These are phyloP conservation scores for Eragrostis nindensis DNA, from an alignment of 176 grass and related monocot species.

Conservation along the genomic window DNA sequence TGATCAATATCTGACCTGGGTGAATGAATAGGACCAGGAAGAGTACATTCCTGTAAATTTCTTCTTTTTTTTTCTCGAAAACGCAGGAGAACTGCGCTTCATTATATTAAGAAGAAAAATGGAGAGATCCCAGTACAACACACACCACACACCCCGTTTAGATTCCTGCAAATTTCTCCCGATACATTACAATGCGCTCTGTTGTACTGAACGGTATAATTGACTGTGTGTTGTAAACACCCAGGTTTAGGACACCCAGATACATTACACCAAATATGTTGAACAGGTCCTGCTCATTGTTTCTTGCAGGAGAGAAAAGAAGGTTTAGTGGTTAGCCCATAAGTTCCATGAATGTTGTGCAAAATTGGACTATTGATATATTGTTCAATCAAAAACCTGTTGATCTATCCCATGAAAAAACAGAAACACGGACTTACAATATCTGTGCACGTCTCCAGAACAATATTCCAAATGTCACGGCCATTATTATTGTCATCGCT, in stretches of 20 bases:
- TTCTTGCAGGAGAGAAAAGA: neutral
- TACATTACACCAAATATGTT: constrained; percentile 49
- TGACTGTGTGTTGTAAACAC: constrained; percentile 56
- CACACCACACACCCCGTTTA: too few relatives aligned
- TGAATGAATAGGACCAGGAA: constrained; percentile 65
- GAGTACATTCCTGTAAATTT: constrained; percentile 88
- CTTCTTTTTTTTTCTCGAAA: too few relatives aligned
- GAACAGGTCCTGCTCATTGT: constrained; percentile 62
- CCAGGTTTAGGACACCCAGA: constrained; percentile 30
- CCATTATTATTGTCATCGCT: constrained; percentile 34
- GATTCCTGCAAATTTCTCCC: constrained; percentile 73
- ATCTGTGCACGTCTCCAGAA: constrained; percentile 49
- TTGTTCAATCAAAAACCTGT: too few relatives aligned
- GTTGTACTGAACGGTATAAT: constrained; percentile 49
- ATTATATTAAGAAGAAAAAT: too few relatives aligned
- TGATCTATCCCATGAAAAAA: neutral
- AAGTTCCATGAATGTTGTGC: neutral
- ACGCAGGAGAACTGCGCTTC: too few relatives aligned
- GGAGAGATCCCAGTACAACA: too few relatives aligned
- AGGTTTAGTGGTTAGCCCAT: neutral
- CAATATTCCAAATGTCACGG: constrained; percentile 38
- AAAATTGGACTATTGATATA: too few relatives aligned
- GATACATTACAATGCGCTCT: constrained; percentile 54
- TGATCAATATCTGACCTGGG: constrained; percentile 44
- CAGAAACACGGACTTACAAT: constrained; percentile 1